A percentile compares a stretch with the other conserved stretches of the same genome.
These are phyloP conservation scores for Pleurotus ostreatus DNA, from an alignment of 768 basidiomycete genomes.

Conservation along the genomic window DNA sequence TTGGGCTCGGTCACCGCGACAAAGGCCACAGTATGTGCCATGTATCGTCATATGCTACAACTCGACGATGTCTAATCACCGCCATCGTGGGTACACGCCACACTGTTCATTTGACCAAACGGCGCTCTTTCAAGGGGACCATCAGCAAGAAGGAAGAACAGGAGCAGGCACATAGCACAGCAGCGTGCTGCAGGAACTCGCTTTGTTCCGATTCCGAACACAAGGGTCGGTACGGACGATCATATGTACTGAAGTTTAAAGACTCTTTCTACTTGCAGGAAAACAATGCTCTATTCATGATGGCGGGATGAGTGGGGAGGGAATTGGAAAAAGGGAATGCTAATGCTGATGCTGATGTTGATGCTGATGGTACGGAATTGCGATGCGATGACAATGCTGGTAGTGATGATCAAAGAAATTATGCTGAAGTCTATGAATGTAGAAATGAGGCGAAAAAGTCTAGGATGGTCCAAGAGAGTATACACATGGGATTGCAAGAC, in stretches of 20 bases:
- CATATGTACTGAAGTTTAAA: slow-evolving; percentile 2
- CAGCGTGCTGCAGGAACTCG: not conserved
- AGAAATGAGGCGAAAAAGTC: not conserved
- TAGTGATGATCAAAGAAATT: not conserved
- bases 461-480: too few relatives aligned
- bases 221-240: not conserved
- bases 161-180: not conserved
- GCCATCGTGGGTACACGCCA: not conserved
- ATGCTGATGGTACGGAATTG: not conserved
- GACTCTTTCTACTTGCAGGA: slow-evolving; percentile 4
- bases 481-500: not conserved
- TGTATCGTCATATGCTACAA: not conserved
- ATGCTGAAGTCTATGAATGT: not conserved
- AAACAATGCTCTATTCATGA: slow-evolving; percentile 2
- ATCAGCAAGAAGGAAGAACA: slow-evolving; percentile 5
- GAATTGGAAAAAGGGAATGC: not conserved
- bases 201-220: not conserved
- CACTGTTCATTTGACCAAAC: slow-evolving; percentile 5
- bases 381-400: not conserved
- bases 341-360: not conserved
- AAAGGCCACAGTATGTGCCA: not conserved
- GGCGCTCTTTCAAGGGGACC: slow-evolving; percentile 5
- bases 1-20: not conserved
- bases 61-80: slow-evolving; percentile 1
- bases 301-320: slow-evolving; percentile 4